Evolutionary conservation across 768 basidiomycete species (phyloP), one percentile per base, ranked within the genome.

Genomic region (Plicaturopsis crispa): DNA sequence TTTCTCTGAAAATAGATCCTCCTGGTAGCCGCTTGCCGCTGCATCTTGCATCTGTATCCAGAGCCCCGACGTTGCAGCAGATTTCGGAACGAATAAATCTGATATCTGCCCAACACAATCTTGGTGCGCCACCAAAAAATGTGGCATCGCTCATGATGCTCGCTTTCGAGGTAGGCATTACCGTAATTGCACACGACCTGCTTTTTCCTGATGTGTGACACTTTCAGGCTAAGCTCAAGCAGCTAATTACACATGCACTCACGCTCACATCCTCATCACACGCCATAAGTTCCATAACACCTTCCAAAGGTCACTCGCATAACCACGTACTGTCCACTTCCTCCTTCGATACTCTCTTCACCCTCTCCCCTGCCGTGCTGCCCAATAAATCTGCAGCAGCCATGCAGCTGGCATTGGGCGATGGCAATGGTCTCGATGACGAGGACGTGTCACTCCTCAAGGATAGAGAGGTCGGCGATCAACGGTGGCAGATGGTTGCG

Each of bases 111-210:
- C 86, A 90, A 49, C 78, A 87, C 48, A 79, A 79, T 47, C 58
- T 88, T 2, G 63, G 63, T 3, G 57, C 69, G 13, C 84, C 86
- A 0, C 66, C 73, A 4, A 76, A 77, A 33, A 58, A 66, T 5
- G 86, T 84, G 5, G 67, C 84, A 10, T 66, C 77, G 3, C 65
- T 89, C 2, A 73, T 88, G 69, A 76, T 78, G 56, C 70, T 86
- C 34, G 86, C 86, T 2, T 82, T 79, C 49, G 85, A 90, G 67
- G 84, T 84, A 43, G n/a, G n/a, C n/a, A n/a, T n/a, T n/a, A n/a
- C n/a, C n/a, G n/a, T n/a, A 28, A 7, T 63, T 54, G 6, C 11
- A 28, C 8, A n/a, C 24, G 23, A 36, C 10, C 21, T 10, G 14
- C 21, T 5, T 10, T 23, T 1, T 12, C 36, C 17, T 40, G 16